Percentiles rank a stretch among this genome's conserved stretches.
Evolutionary conservation across 768 basidiomycete genomes (phyloP).

Genomic region (Trametes cubensis): DNA sequence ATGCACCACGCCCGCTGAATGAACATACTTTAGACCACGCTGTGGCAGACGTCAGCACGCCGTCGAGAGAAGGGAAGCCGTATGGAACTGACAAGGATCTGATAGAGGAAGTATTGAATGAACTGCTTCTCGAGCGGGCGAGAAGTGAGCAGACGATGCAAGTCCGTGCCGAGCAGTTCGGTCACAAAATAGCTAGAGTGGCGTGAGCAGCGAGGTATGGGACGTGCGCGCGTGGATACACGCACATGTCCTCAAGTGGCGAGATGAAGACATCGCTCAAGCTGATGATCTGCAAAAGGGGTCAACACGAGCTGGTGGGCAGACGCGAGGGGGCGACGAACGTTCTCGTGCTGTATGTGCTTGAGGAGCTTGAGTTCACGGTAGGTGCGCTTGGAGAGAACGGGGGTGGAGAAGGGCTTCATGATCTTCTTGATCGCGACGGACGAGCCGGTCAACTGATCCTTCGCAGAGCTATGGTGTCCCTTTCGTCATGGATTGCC

Average conservation of each 20-base stretch:
- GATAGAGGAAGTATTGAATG: constrained; percentile 99
- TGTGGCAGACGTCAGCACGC: constrained; percentile 34
- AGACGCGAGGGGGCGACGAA: constrained; percentile 41
- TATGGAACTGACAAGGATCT: constrained; percentile 76
- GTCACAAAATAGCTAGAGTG: constrained; percentile 92
- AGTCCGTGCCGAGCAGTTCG: constrained; percentile 95
- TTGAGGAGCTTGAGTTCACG: constrained; percentile 97
- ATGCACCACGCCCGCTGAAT: constrained; percentile 98
- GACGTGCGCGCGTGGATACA: constrained; percentile 18
- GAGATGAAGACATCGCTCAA: constrained; percentile 99
- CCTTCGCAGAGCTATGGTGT: constrained; percentile 78
- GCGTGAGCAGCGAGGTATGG: constrained; percentile 7
- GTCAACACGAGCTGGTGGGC: constrained; percentile 7
- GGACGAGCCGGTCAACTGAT: constrained; percentile 89
- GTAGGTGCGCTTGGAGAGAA: constrained; percentile 97
- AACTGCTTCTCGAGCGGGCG: constrained; percentile 99
- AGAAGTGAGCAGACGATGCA: constrained; percentile 95
- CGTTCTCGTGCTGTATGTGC: constrained; percentile 98
- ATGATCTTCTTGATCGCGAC: constrained; percentile 99
- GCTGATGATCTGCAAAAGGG: constrained; percentile 81
- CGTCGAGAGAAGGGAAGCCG: constrained; percentile 9
- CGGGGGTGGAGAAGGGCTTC: constrained; percentile 99
- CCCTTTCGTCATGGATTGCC: constrained; percentile 1
- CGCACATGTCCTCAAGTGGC: constrained; percentile 96
- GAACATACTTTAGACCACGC: constrained; percentile 99